Conservation (phyloP, 257 asterid genomes). For the Solanum chmielewskii region DNA sequence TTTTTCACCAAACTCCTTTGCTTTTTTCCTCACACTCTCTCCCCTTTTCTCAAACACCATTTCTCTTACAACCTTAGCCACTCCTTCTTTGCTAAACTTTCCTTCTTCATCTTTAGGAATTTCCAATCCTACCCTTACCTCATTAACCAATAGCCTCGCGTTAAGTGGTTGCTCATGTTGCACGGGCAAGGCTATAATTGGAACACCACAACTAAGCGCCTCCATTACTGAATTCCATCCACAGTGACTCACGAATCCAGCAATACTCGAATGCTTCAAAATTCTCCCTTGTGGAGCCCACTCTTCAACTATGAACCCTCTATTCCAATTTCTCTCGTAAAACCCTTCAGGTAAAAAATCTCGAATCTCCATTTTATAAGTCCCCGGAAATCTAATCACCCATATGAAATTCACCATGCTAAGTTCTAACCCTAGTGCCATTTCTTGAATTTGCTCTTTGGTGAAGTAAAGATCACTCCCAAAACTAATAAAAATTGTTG, state of each 20-base stretch:
- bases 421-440: constrained; percentile 49
- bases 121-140: constrained; percentile 39
- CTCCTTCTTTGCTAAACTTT: constrained; percentile 21
- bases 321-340: constrained; percentile 19
- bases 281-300: constrained; percentile 56
- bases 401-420: constrained; percentile 47
- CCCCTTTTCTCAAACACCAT: constrained; percentile 29
- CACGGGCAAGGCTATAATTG: constrained; percentile 54
- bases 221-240: constrained; percentile 68
- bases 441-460: constrained; percentile 31
- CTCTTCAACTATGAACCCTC: constrained; percentile 34
- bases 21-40: constrained; percentile 16
- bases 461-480: constrained; percentile 55
- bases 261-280: constrained; percentile 28
- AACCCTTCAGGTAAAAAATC: constrained; percentile 38
- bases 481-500: constrained; percentile 49
- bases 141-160: constrained; percentile 39
- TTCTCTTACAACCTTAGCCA: constrained; percentile 25
- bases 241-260: constrained; percentile 56
- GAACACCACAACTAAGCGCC: constrained; percentile 29
- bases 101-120: constrained; percentile 31
- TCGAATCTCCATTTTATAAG: background rate
- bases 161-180: constrained; percentile 59
- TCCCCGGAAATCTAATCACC: constrained; percentile 36
- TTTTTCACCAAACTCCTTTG: constrained; percentile 15